Evolutionary conservation across 352 stramenopile species (phyloP).

Genomic region (Phytophthora fragariae): DNA sequence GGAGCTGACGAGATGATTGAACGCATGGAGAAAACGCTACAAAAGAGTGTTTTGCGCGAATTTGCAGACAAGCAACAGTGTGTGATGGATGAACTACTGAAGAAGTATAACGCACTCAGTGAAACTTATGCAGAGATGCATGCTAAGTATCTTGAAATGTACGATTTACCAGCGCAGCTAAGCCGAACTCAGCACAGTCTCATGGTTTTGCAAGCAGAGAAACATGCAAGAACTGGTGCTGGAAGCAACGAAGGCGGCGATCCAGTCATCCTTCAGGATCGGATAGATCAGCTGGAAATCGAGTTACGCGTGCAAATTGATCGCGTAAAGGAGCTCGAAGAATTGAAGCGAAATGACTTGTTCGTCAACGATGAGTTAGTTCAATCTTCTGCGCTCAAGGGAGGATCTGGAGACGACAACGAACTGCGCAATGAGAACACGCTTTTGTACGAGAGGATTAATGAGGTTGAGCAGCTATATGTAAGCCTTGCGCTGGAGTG

Average conservation of each 20-base stretch:
- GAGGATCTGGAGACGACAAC: conserved; percentile 23
- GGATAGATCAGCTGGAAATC: conserved; percentile 61
- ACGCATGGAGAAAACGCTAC: conserved; percentile 66
- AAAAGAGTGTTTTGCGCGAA: conserved; percentile 65
- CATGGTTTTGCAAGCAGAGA: conserved; percentile 55
- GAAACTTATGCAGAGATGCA: conserved; percentile 58
- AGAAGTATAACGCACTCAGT: conserved; percentile 50
- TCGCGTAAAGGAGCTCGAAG: conserved; percentile 60
- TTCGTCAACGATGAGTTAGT: conserved; percentile 21
- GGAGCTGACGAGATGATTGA: conserved; percentile 70
- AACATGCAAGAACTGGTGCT: conserved; percentile 12
- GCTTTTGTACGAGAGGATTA: conserved; percentile 71
- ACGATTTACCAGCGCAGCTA: conserved; percentile 57
- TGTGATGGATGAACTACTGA: conserved; percentile 40
- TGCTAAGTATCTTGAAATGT: conserved; percentile 57
- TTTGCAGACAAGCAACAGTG: conserved; percentile 55
- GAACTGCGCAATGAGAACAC: conserved; percentile 60
- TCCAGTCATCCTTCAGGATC: conserved; percentile 30
- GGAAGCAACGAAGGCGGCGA: not conserved
- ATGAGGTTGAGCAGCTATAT: conserved; percentile 81
- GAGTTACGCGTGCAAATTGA: conserved; percentile 52
- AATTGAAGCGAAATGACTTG: conserved; percentile 21
- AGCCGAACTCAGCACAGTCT: conserved; percentile 57
- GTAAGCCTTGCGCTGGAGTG: conserved; percentile 69
- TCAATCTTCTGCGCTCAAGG: not conserved